Evolutionary conservation across 352 stramenopile species (phyloP), one percentile per base, ranked within the genome.

Genomic region (Globisporangium radiosum): DNA sequence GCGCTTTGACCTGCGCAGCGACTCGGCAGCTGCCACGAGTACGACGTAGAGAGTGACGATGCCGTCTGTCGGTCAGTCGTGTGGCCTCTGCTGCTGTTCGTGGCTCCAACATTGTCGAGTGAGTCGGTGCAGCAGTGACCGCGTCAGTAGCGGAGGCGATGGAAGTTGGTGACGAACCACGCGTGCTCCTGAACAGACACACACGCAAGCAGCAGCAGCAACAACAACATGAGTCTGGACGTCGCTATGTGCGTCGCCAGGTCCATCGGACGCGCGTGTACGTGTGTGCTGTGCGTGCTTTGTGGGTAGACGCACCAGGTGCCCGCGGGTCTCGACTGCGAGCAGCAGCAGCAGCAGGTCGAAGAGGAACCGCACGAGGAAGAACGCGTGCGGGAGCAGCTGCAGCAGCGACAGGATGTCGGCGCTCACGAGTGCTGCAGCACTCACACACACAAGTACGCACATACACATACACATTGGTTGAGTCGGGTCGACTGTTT

Each of bases 111-210:
- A 52, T 1, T n/a, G 5, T 25, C 25, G 48, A 44, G 50, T 7
- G 36, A n/a, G 37, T 5, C 25, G 25, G 25, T 25, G 25, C 25
- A 25, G 25, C 25, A 25, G 37, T n/a, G 36, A 17, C 15, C 38
- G 39, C 17, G 39, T 68, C 42, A 71, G 53, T 72, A 73, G 7
- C 75, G 75, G 15, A 86, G 65, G 0, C 73, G 76, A 52, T 86
- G 79, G 57, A 89, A 89, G 40, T 68, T 85, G 52, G 71, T 84
- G 47, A 87, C 63, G 59, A 89, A 86, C 77, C 77, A 89, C 48
- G 70, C 50, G 19, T 78, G 69, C 7, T 74, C 70, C 79, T 89
- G 57, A 5, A 37, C 52, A 19, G 7, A 19, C 4, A 17, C 13
- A 25, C 33, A 64, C 45, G 25, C 15, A 13, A 53, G 25, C 5